Evolutionary conservation across 495 filamentous ascomycete species (phyloP), one percentile per base, ranked within the genome.

Genomic region (Lasiosphaeria miniovina): DNA sequence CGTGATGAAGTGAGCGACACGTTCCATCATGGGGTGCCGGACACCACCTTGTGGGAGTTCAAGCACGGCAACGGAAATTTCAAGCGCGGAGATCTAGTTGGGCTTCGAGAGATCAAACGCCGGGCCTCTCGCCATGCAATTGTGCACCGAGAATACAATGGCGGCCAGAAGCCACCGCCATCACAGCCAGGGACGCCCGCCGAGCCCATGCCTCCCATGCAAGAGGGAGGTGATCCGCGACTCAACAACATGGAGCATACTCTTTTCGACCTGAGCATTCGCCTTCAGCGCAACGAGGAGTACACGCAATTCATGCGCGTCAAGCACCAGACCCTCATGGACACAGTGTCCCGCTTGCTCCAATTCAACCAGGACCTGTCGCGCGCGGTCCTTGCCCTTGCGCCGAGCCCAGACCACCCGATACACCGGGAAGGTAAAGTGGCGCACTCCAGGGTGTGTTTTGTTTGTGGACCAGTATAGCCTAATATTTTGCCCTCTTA

Each of bases 41-140:
- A 98, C 67, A 90, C 93, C 52, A 89, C 94, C 4, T 79, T 98
- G 15, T 98, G 94, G 94, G 94, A 98, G 71, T 98, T 98, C 72
- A 98, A 97, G 75, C 94, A 98, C 71, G 94, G 94, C 52, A 96
- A 94, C 71, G 94, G 94, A 36, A 98, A 89, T 72, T 98, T 98
- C 80, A 96, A 93, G 74, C 84, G 92, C 63, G 94, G 94, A 49
- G 94, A 98, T 73, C 77, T 98, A 48, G 86, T 91, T 52, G 92
- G 94, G 49, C 77, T 98, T 54, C 83, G 94, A 43, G 94, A 98
- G 72, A 98, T 98, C 76, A 97, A 97, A 72, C 88, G 94, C 62
- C 85, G 94, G 41, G 95, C 94, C n/a, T 98, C 94, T 36, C 82
- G 94, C 55, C 95, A 98, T 77, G 90, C 94, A 38, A 77, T 98